Evolutionary conservation across 169 alveolate genomes (phyloP).

Genomic region (Cryptosporidium felis): DNA sequence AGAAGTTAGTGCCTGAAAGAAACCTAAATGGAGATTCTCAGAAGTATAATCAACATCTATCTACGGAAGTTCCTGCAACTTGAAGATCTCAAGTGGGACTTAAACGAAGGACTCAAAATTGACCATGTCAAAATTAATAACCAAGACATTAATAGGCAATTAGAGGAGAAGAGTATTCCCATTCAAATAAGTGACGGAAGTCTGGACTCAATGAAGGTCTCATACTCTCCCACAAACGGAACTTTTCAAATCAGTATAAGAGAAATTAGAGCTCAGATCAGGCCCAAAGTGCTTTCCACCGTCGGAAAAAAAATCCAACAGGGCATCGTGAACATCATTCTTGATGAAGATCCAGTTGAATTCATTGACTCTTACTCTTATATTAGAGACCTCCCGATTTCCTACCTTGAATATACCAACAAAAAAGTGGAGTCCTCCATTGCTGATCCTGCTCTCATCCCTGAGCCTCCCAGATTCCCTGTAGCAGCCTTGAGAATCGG

Average conservation of each 20-base stretch:
- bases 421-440: slow-evolving; percentile 8
- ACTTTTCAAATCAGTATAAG: slow-evolving; percentile 6
- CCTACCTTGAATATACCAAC: slow-evolving; percentile 10
- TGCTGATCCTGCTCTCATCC: slow-evolving; percentile 38
- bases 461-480: slow-evolving; percentile 55
- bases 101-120: slow-evolving; percentile 37
- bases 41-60: slow-evolving; percentile 30
- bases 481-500: slow-evolving; percentile 16
- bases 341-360: slow-evolving; percentile 63
- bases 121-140: slow-evolving; percentile 27
- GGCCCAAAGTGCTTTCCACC: slow-evolving; percentile 36
- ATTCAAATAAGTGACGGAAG: slow-evolving; percentile 21
- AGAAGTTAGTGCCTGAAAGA: too few relatives aligned
- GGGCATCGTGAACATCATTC: slow-evolving; percentile 38
- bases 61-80: slow-evolving; percentile 28
- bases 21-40: slow-evolving; percentile 42
- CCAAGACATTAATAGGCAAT: slow-evolving; percentile 7
- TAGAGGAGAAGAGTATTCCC: slow-evolving; percentile 25
- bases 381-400: slow-evolving; percentile 54
- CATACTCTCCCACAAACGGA: slow-evolving; percentile 57
- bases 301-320: slow-evolving; percentile 67
- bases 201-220: slow-evolving; percentile 14
- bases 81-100: slow-evolving; percentile 59
- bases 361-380: slow-evolving; percentile 58
- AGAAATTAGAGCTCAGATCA: slow-evolving; percentile 40